Conservation (phyloP, 2,329 filamentous ascomycete species). For the Aspergillus sp. region DNA sequence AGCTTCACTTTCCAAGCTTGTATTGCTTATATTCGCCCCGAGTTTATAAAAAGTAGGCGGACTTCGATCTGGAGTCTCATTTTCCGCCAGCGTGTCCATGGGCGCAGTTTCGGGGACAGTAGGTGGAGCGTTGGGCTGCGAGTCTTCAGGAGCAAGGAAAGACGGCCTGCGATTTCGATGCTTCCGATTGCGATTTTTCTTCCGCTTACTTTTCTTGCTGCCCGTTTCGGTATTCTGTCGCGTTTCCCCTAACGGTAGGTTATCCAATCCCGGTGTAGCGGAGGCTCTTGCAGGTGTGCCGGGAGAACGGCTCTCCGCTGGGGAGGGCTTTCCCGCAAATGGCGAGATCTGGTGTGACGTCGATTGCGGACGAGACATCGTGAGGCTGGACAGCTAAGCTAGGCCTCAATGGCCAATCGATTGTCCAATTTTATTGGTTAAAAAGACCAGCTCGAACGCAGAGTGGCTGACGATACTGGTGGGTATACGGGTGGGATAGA, state of each 20-base stretch:
- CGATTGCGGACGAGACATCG: constrained; percentile 18
- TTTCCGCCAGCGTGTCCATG: constrained; percentile 29
- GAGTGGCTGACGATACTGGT: not conserved
- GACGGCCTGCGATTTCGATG: constrained; percentile 80
- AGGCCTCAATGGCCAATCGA: not conserved
- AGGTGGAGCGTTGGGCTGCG: constrained; percentile 49
- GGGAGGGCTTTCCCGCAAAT: constrained; percentile 7
- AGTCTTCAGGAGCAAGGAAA: constrained; percentile 68
- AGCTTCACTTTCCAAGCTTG: constrained; percentile 85
- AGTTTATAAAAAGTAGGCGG: constrained; percentile 55
- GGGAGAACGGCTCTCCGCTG: constrained; percentile 10
- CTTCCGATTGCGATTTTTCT: constrained; percentile 75
- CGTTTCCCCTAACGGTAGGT: constrained; percentile 15
- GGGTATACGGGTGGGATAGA: not conserved
- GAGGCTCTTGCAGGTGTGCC: constrained; percentile 6
- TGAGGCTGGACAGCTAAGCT: constrained; percentile 6
- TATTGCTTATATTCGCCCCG: constrained; percentile 68
- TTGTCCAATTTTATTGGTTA: not conserved
- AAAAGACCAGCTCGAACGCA: not conserved
- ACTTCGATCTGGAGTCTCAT: constrained; percentile 26
- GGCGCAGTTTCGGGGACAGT: constrained; percentile 40
- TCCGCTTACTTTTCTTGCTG: constrained; percentile 36
- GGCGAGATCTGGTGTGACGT: constrained; percentile 13
- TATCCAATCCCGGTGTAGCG: constrained; percentile 3
- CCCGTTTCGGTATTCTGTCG: constrained; percentile 22